Base-by-base conservation (phyloP, 148 eudicot species). In the Chenopodium album region DNA sequence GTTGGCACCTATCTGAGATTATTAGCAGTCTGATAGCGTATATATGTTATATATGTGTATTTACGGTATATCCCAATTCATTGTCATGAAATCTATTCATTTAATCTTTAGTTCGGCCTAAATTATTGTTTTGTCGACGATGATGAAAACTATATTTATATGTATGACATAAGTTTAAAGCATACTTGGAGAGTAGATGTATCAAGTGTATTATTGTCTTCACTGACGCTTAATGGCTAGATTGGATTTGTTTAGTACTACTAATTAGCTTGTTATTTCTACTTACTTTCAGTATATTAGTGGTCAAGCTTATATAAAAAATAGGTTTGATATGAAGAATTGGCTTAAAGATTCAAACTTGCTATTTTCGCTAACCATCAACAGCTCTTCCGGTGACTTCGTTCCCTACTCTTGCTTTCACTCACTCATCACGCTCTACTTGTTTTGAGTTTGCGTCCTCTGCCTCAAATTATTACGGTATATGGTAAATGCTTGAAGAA, bases 81-180 rank as follows among this genome's bases (percentile, higher is more conserved):
- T 74, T n/a, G 19, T 4, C 26, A 79, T 83, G 73, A 23, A n/a
- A 75, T 75, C 69, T 68, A 79, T 84, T 84, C 79, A 68, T 83
- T 83, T 79, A 83, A 74, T 83, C 76, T 75, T 79, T 79, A 14
- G 79, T 83, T 44, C n/a, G 29, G 59, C 23, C 20, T 75, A 72
- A 37, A 56, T 73, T 67, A 50, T 62, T 63, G 47, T 78, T 71
- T 77, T 8, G 50, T 71, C 68, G 23, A 41, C 59, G 63, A 28
- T 16, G 29, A 46, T 23, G 50, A 67, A 9, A 69, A 17, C n/a
- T 12, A 71, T 71, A 71, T 71, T 37, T 9, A 34, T 73, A 50
- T 74, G 62, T 26, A 74, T 48, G n/a, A 31, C 16, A 37, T 26
- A 26, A 50, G 14, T 74, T 28, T 13, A 52, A 74, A 26, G 5